Percentiles rank a stretch among this genome's conserved stretches.
Evolutionary conservation across 208 protist species (phyloP).

Genomic region (Giardia muris): DNA sequence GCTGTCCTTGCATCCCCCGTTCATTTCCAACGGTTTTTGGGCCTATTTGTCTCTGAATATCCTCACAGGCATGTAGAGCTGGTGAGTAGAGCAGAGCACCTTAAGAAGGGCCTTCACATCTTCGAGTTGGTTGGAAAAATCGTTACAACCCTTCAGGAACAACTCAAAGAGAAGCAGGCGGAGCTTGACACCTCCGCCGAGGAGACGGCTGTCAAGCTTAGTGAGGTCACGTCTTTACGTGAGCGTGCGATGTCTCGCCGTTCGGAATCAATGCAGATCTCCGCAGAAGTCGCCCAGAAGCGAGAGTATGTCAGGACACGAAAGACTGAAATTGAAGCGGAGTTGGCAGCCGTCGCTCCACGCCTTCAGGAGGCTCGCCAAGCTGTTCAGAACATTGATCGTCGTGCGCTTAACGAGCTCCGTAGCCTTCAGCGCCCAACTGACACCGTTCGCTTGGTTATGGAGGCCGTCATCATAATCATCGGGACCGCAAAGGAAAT

Average conservation of each 20-base stretch:
- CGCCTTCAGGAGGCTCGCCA: background rate
- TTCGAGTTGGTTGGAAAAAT: background rate
- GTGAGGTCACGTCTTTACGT: background rate
- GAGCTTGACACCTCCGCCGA: background rate
- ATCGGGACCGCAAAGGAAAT: background rate
- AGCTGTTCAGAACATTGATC: background rate
- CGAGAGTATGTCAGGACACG: background rate
- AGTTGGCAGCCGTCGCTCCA: background rate
- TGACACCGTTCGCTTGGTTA: background rate
- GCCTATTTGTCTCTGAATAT: background rate
- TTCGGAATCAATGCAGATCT: background rate
- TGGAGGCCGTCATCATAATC: slow-evolving; percentile 2
- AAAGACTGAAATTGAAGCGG: background rate
- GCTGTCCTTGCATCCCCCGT: background rate
- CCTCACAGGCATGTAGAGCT: background rate
- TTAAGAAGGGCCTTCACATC: background rate
- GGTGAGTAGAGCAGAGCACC: background rate
- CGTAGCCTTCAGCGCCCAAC: background rate
- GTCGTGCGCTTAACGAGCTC: background rate
- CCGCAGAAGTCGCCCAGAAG: background rate
- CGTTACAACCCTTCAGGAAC: background rate
- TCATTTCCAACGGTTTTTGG: background rate
- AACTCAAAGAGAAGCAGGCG: background rate
- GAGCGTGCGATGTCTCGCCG: background rate
- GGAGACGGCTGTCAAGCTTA: background rate